phyloP scores from a whole-genome alignment of 306 rosid genomes.

The Lathyrus aphaca region DNA sequence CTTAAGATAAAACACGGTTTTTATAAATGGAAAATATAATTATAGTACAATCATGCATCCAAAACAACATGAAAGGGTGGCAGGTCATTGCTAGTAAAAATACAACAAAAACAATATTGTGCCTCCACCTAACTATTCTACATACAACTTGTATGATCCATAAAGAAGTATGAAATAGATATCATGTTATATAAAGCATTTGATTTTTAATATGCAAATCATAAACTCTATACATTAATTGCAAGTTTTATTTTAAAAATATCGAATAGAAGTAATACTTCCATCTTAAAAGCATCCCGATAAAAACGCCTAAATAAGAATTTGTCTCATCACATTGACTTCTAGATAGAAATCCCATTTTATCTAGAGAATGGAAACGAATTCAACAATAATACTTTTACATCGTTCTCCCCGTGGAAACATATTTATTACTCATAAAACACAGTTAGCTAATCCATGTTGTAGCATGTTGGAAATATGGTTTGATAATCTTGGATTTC shows the following conservation, averaged over 20 bases:
- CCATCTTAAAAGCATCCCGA: background rate
- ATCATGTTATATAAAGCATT: background rate
- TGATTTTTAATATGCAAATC: background rate
- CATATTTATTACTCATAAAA: background rate
- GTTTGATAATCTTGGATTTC: too few relatives aligned
- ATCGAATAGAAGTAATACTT: conserved; percentile 4
- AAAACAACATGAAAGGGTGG: conserved; percentile 19
- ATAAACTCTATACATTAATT: background rate
- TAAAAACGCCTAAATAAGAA: background rate
- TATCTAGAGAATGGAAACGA: background rate
- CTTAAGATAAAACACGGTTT: background rate
- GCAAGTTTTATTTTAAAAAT: background rate
- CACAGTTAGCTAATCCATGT: background rate
- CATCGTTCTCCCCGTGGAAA: background rate
- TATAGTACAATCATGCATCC: background rate
- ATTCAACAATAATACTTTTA: background rate
- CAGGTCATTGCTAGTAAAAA: conserved; percentile 15
- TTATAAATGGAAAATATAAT: conserved; percentile 13
- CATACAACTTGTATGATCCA: background rate
- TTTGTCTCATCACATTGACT: background rate
- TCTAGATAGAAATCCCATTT: background rate
- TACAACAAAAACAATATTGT: background rate
- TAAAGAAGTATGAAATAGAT: background rate
- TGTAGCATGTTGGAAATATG: background rate
- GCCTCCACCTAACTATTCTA: background rate